phyloP scores from a whole-genome alignment of 2,329 filamentous ascomycete species.

The Penicillium decumbens region DNA sequence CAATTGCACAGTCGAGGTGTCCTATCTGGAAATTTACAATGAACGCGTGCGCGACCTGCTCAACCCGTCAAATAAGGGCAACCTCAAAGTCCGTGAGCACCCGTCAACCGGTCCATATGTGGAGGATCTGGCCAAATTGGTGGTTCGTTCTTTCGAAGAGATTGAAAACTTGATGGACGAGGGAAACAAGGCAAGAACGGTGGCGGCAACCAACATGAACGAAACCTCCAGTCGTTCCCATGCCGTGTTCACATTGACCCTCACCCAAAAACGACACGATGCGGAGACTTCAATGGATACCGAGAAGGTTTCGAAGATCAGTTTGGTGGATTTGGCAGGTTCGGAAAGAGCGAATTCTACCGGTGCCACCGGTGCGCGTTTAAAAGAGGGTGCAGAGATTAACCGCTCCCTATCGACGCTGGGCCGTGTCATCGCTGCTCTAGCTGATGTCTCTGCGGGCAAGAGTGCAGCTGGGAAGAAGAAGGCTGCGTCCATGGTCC shows the following conservation, averaged over 20 bases:
- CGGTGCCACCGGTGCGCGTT: slow-evolving; percentile 84
- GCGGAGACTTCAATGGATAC: slow-evolving; percentile 92
- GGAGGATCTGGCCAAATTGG: slow-evolving; percentile 91
- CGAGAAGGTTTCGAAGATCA: slow-evolving; percentile 97
- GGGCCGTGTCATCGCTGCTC: slow-evolving; percentile 91
- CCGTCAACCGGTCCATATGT: slow-evolving; percentile 97
- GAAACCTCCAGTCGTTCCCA: slow-evolving; percentile 98
- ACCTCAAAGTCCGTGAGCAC: slow-evolving; percentile 95
- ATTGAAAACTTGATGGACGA: slow-evolving; percentile 99
- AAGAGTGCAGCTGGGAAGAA: slow-evolving; percentile 69
- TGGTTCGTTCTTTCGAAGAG: slow-evolving; percentile 87
- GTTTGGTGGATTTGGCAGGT: slow-evolving; percentile 93
- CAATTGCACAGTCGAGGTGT: slow-evolving; percentile 92
- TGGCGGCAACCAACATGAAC: slow-evolving; percentile 99
- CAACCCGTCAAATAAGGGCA: slow-evolving; percentile 92
- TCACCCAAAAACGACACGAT: slow-evolving; percentile 91
- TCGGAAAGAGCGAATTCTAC: slow-evolving; percentile 97
- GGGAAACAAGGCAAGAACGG: slow-evolving; percentile 96
- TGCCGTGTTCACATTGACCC: slow-evolving; percentile 92
- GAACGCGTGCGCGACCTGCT: slow-evolving; percentile 92
- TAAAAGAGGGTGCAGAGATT: slow-evolving; percentile 98
- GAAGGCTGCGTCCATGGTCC: slow-evolving; percentile 72
- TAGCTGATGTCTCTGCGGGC: slow-evolving; percentile 82
- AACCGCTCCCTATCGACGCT: slow-evolving; percentile 94
- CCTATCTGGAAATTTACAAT: slow-evolving; percentile 99